These are phyloP conservation scores for Chaetomium cochliodes DNA, from an alignment of 495 filamentous ascomycete species.

Conservation along the genomic window DNA sequence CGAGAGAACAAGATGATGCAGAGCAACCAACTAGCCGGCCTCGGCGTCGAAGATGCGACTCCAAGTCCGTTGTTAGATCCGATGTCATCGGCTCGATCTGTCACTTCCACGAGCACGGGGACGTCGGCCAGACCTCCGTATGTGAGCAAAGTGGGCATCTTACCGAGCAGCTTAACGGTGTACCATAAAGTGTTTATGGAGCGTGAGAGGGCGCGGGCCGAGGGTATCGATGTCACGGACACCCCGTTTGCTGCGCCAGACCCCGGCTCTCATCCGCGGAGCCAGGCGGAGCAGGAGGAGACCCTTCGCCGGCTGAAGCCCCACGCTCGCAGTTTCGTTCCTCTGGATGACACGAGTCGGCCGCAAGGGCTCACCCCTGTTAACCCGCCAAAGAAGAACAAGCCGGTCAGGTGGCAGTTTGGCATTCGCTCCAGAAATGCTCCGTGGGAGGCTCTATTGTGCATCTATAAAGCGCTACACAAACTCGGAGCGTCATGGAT, in stretches of 20 bases:
- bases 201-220: constrained; percentile 53
- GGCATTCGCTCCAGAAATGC: constrained; percentile 92
- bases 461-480: constrained; percentile 84
- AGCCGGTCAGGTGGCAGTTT: constrained; percentile 90
- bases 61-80: constrained; percentile 38
- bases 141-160: constrained; percentile 79
- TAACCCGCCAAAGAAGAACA: constrained; percentile 61
- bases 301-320: constrained; percentile 75
- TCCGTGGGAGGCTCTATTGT: constrained; percentile 87
- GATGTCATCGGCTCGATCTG: constrained; percentile 46
- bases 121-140: constrained; percentile 51
- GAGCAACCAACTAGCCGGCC: constrained; percentile 56
- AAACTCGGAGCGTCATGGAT: constrained; percentile 89
- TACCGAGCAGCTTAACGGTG: constrained; percentile 84
- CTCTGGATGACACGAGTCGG: constrained; percentile 60
- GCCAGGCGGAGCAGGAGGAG: constrained; percentile 71
- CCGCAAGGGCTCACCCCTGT: constrained; percentile 64
- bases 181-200: constrained; percentile 91
- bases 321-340: constrained; percentile 61
- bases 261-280: constrained; percentile 52
- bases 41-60: constrained; percentile 26
- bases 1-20: constrained; percentile 98
- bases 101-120: constrained; percentile 45
- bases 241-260: constrained; percentile 47
- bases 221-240: constrained; percentile 38